Percentiles rank a stretch among this genome's conserved stretches.
Conservation (phyloP, 108 stramenopile species). For the Asterionellopsis glacialis region DNA sequence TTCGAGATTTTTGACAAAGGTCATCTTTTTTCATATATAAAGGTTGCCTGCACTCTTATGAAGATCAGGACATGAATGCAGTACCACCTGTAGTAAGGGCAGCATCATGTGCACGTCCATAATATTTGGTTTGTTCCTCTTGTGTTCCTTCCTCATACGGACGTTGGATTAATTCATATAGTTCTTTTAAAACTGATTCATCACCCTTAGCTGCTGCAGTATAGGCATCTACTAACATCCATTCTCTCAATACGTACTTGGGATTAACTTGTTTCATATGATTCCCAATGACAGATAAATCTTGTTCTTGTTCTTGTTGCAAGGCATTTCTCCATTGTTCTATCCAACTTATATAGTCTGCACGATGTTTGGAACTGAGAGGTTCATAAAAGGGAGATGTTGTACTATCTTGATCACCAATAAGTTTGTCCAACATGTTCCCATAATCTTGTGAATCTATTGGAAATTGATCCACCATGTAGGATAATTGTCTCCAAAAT, state of each 20-base stretch:
- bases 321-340: constrained; percentile 64
- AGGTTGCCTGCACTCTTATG: neutral
- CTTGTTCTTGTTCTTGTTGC: constrained; percentile 1
- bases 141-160: constrained; percentile 72
- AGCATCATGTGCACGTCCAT: constrained; percentile 64
- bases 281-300: constrained; percentile 21
- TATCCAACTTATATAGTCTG: constrained; percentile 48
- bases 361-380: constrained; percentile 30
- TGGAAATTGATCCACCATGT: constrained; percentile 49
- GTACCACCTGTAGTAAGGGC: constrained; percentile 68
- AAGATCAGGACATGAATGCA: constrained; percentile 86
- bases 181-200: constrained; percentile 44
- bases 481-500: constrained; percentile 72
- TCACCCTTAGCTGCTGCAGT: constrained; percentile 47
- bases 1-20: too few relatives aligned
- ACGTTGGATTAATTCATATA: constrained; percentile 56
- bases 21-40: neutral
- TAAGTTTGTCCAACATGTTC: constrained; percentile 50
- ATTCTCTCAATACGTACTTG: constrained; percentile 77
- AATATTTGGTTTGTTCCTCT: constrained; percentile 47
- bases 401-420: constrained; percentile 28
- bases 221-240: constrained; percentile 89
- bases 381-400: constrained; percentile 60
- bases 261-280: constrained; percentile 65
- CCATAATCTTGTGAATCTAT: constrained; percentile 40